These are phyloP conservation scores for Papiliotrema terrestris DNA, from an alignment of 1,284 basidiomycete species.

Conservation along the genomic window DNA sequence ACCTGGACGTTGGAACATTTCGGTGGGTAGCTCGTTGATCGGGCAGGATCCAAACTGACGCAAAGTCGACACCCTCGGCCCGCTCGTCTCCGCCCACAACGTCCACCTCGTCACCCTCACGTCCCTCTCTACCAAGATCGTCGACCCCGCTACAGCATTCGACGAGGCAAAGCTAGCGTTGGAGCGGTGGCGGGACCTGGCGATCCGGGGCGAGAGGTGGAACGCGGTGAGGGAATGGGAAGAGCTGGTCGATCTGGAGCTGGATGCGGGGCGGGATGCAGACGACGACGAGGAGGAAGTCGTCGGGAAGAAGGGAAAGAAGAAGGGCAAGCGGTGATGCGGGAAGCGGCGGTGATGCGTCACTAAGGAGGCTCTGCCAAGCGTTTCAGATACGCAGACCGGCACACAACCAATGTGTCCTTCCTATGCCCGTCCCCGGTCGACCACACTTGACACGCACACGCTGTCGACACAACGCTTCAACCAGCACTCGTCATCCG, in stretches of 20 bases:
- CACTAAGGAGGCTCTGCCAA: too few species aligned
- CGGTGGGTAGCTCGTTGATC: constrained; percentile 20
- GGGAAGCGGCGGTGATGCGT: too few species aligned
- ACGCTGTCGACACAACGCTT: too few species aligned
- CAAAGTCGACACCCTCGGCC: constrained; percentile 35
- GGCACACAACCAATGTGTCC: too few species aligned
- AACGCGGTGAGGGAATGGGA: constrained; percentile 40
- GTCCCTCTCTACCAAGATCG: constrained; percentile 19
- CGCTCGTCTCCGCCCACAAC: constrained; percentile 30
- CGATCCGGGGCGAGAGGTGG: constrained; percentile 33
- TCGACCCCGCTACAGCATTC: constrained; percentile 28
- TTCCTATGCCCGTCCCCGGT: too few species aligned
- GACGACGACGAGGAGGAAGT: constrained; percentile 26
- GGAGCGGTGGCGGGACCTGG: constrained; percentile 40
- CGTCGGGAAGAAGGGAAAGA: constrained; percentile 7
- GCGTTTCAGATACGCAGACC: too few species aligned
- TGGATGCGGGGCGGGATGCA: constrained; percentile 16
- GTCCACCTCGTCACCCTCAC: constrained; percentile 27
- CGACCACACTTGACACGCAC: too few species aligned
- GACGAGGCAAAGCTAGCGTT: constrained; percentile 36
- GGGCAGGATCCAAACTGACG: background rate
- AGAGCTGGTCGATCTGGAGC: constrained; percentile 36
- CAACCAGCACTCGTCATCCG: too few species aligned
- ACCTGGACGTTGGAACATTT: constrained; percentile 46
- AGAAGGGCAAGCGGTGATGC: constrained; percentile 18